Evolutionary conservation across 176 grass and related monocot species (phyloP).

Genomic region (Saccharum spontaneum): DNA sequence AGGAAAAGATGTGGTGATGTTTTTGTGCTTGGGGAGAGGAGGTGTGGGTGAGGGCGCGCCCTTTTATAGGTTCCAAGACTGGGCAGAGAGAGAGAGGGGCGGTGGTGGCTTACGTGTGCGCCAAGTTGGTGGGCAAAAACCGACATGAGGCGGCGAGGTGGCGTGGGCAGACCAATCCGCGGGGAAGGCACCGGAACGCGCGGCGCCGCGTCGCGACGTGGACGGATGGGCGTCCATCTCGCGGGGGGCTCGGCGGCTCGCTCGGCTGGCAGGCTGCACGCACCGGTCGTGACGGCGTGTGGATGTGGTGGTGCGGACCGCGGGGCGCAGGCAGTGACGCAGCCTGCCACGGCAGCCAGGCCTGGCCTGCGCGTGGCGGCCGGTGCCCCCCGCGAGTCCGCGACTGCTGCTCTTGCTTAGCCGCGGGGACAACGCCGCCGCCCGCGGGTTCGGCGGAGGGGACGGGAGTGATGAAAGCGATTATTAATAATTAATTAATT

Average conservation of each 20-base stretch:
- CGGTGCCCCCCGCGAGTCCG: neutral
- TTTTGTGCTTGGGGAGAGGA: neutral
- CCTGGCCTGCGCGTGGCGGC: conserved; percentile 6
- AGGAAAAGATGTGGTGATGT: neutral
- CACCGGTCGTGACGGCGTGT: no score
- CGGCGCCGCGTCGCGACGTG: conserved; percentile 40
- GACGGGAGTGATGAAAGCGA: neutral
- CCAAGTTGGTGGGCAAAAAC: neutral
- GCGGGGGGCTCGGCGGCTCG: neutral
- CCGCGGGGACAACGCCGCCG: conserved; percentile 24
- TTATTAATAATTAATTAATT: no score
- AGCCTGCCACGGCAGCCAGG: neutral
- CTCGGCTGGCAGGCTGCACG: no score
- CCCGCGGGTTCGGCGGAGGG: neutral
- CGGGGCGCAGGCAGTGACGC: neutral
- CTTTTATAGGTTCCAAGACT: conserved; percentile 27
- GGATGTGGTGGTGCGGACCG: no score
- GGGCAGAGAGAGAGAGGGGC: neutral
- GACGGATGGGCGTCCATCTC: neutral
- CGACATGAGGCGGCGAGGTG: neutral
- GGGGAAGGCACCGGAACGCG: conserved; percentile 10
- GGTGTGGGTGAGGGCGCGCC: no score
- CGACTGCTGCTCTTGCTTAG: conserved; percentile 1
- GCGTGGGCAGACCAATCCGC: neutral
- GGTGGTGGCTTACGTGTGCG: conserved; percentile 30